Conservation (phyloP, 2,329 filamentous ascomycete species). For the Ceratocystis colombiana region DNA sequence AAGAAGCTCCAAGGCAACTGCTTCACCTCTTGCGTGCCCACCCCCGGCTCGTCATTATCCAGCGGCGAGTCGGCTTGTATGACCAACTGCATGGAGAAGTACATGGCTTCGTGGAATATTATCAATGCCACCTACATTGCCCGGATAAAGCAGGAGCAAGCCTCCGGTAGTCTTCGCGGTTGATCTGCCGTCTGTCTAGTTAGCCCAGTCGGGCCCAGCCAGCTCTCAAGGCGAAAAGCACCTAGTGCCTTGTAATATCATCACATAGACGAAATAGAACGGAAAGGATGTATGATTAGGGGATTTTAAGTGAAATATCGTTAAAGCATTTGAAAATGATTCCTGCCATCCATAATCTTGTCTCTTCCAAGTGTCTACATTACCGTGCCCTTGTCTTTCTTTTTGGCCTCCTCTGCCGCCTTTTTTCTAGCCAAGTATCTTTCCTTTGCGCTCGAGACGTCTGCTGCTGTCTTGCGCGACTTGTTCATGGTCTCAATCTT, state of each 20-base stretch:
- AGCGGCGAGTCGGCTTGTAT: slow-evolving; percentile 60
- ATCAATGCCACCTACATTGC: slow-evolving; percentile 59
- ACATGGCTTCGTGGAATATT: slow-evolving; percentile 69
- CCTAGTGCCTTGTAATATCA: slow-evolving; percentile 15
- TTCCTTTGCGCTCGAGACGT: slow-evolving; percentile 69
- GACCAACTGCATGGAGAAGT: slow-evolving; percentile 73
- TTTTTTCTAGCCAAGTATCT: slow-evolving; percentile 68
- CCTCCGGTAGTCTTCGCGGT: slow-evolving; percentile 28
- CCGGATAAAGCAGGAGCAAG: slow-evolving; percentile 50
- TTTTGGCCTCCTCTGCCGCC: slow-evolving; percentile 61
- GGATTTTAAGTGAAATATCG: slow-evolving; percentile 7
- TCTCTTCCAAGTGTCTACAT: not conserved
- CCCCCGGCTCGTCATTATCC: slow-evolving; percentile 56
- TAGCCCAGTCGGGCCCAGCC: not conserved
- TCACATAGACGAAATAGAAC: slow-evolving; percentile 13
- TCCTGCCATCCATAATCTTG: slow-evolving; percentile 2
- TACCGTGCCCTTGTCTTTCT: slow-evolving; percentile 29
- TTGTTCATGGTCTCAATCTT: slow-evolving; percentile 57
- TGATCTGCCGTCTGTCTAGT: not conserved
- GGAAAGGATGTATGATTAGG: slow-evolving; percentile 14
- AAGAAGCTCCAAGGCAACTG: slow-evolving; percentile 75
- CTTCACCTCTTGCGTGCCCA: slow-evolving; percentile 66
- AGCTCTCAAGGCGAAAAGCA: not conserved
- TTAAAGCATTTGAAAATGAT: not conserved
- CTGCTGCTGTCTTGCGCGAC: slow-evolving; percentile 65